Conservation (phyloP, 495 filamentous ascomycete genomes). For the Penicillium cinerascens region DNA sequence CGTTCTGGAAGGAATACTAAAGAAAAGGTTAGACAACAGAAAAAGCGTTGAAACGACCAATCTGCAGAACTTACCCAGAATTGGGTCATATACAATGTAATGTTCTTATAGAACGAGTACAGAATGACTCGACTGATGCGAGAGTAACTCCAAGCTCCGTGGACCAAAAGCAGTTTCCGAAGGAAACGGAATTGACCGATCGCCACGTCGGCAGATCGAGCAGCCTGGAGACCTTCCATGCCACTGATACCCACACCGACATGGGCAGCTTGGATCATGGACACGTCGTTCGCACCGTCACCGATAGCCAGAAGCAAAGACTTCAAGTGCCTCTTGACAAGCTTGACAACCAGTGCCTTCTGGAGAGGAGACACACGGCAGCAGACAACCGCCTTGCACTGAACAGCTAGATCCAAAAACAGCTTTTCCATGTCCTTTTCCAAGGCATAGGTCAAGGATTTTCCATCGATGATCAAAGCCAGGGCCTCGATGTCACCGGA, state of each 20-base stretch:
- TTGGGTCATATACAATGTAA: constrained; percentile 96
- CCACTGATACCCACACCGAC: constrained; percentile 98
- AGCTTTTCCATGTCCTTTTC: constrained; percentile 92
- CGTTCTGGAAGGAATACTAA: constrained; percentile 93
- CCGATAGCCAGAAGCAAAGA: constrained; percentile 92
- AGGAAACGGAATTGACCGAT: constrained; percentile 97
- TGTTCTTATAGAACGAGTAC: constrained; percentile 99
- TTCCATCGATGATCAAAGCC: constrained; percentile 95
- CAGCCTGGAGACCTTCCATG: constrained; percentile 97
- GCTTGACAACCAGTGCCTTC: constrained; percentile 96
- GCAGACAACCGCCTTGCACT: constrained; percentile 98
- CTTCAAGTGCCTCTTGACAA: constrained; percentile 94
- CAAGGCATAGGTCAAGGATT: constrained; percentile 88
- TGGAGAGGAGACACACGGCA: constrained; percentile 99
- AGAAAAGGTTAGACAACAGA: constrained; percentile 30
- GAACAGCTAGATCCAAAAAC: constrained; percentile 88
- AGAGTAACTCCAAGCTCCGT: constrained; percentile 97
- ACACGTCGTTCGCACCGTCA: constrained; percentile 97
- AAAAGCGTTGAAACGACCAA: background rate
- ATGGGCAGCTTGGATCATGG: constrained; percentile 99
- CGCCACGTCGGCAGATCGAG: constrained; percentile 90
- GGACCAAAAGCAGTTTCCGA: constrained; percentile 90
- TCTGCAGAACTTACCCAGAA: constrained; percentile 74
- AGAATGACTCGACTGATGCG: constrained; percentile 94
- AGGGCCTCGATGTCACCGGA: constrained; percentile 80